These are phyloP conservation scores for Claviceps quebecensis DNA, from an alignment of 2,329 filamentous ascomycete species.

Conservation along the genomic window DNA sequence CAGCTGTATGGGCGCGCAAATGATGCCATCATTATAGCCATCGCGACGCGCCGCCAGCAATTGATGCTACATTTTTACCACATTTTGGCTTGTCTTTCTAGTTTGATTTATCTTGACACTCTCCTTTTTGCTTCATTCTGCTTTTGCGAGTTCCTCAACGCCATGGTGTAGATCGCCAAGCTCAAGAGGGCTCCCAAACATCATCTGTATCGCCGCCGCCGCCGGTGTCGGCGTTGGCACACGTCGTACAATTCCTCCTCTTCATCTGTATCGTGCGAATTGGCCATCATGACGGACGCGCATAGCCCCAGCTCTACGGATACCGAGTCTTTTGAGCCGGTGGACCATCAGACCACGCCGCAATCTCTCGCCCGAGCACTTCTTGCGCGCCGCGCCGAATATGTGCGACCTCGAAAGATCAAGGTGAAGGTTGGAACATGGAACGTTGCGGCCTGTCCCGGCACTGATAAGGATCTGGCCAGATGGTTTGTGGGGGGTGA, in stretches of 20 bases:
- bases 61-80: neutral
- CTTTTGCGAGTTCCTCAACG: slow-evolving; percentile 5
- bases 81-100: neutral
- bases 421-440: slow-evolving; percentile 85
- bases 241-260: slow-evolving; percentile 5
- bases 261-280: slow-evolving; percentile 2
- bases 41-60: neutral
- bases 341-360: slow-evolving; percentile 31
- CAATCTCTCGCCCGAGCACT: slow-evolving; percentile 51
- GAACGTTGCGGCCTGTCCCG: slow-evolving; percentile 80
- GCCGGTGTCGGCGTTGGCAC: slow-evolving; percentile 10
- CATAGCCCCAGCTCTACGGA: slow-evolving; percentile 20
- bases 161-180: slow-evolving; percentile 21
- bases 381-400: slow-evolving; percentile 63
- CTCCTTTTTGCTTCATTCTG: neutral
- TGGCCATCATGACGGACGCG: slow-evolving; percentile 13
- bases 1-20: no score
- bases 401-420: slow-evolving; percentile 58
- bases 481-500: slow-evolving; percentile 77
- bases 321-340: slow-evolving; percentile 23
- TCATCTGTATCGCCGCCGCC: slow-evolving; percentile 12
- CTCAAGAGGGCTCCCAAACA: slow-evolving; percentile 9
- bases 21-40: neutral
- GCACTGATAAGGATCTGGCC: slow-evolving; percentile 75
- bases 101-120: neutral